A percentile compares a stretch with the other conserved stretches of the same genome.
Evolutionary conservation across 75 land plant genomes (phyloP).

Genomic region (Pseudotsuga menziesii): DNA sequence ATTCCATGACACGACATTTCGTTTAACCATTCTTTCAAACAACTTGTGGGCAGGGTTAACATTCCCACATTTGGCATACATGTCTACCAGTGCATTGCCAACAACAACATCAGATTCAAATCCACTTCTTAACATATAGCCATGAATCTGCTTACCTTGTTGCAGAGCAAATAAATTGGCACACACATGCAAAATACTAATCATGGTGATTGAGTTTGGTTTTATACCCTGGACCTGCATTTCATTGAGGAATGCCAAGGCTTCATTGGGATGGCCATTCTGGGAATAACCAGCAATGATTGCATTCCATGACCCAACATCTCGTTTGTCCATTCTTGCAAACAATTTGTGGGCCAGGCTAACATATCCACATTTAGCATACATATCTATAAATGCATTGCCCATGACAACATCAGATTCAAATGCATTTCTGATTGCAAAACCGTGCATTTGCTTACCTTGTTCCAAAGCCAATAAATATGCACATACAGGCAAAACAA

Average conservation of each 20-base stretch:
- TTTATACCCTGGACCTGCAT: neutral
- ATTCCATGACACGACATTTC: slow-evolving; percentile 24
- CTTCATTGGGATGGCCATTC: slow-evolving; percentile 14
- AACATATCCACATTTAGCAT: slow-evolving; percentile 22
- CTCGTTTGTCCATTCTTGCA: slow-evolving; percentile 10
- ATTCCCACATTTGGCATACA: slow-evolving; percentile 20
- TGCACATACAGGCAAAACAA: neutral
- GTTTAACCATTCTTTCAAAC: slow-evolving; percentile 15
- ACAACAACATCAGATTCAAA: slow-evolving; percentile 23
- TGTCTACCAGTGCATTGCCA: slow-evolving; percentile 28
- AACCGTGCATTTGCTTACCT: neutral
- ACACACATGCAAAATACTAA: slow-evolving; percentile 24
- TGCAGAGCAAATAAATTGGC: slow-evolving; percentile 11
- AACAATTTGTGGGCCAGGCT: slow-evolving; percentile 6
- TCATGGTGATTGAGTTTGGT: slow-evolving; percentile 25
- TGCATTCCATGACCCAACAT: slow-evolving; percentile 24
- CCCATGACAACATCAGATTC: neutral
- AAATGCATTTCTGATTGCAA: neutral
- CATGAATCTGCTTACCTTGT: slow-evolving; percentile 26
- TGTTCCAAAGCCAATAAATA: neutral
- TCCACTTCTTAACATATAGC: slow-evolving; percentile 16
- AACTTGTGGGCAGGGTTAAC: slow-evolving; percentile 13
- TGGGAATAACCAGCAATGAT: slow-evolving; percentile 23
- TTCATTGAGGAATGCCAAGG: slow-evolving; percentile 14
- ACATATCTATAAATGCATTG: slow-evolving; percentile 8